Evolutionary conservation across 2,329 filamentous ascomycete genomes (phyloP).

Genomic region (Sarocladiaceae sp.): DNA sequence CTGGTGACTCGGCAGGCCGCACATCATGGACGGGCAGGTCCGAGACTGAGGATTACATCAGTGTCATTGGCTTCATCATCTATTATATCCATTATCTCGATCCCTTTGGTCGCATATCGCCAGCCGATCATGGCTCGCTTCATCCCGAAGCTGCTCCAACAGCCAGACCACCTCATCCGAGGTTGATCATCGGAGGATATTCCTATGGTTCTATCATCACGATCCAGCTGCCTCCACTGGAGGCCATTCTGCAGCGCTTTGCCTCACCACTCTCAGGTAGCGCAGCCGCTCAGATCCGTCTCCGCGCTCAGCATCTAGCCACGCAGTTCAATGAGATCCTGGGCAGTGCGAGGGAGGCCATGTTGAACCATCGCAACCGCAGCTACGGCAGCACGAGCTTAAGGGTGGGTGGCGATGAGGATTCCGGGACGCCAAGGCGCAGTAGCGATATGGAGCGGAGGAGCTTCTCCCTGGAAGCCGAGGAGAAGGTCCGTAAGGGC

Average conservation of each 20-base stretch:
- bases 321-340: constrained; percentile 50
- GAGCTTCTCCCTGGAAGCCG: constrained; percentile 35
- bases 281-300: constrained; percentile 61
- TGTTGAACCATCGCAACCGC: constrained; percentile 18
- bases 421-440: constrained; percentile 11
- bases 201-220: constrained; percentile 87
- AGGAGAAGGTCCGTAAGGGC: constrained; percentile 40
- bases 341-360: constrained; percentile 26
- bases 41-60: constrained; percentile 76
- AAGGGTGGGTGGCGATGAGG: constrained; percentile 24
- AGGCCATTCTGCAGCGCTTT: constrained; percentile 56
- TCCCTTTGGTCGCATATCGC: constrained; percentile 22
- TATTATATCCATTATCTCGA: constrained; percentile 62
- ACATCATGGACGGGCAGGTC: constrained; percentile 84
- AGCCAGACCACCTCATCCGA: not conserved
- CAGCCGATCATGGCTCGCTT: not conserved
- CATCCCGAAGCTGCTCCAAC: constrained; percentile 19
- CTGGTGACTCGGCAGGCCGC: constrained; percentile 63
- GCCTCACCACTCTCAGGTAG: constrained; percentile 38
- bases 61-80: constrained; percentile 72
- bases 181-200: constrained; percentile 67
- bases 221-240: constrained; percentile 59
- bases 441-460: constrained; percentile 12
- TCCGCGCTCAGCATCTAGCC: constrained; percentile 63
- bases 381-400: constrained; percentile 1